Conservation (phyloP, 1,284 basidiomycete species). For the Hemileia vastatrix region DNA sequence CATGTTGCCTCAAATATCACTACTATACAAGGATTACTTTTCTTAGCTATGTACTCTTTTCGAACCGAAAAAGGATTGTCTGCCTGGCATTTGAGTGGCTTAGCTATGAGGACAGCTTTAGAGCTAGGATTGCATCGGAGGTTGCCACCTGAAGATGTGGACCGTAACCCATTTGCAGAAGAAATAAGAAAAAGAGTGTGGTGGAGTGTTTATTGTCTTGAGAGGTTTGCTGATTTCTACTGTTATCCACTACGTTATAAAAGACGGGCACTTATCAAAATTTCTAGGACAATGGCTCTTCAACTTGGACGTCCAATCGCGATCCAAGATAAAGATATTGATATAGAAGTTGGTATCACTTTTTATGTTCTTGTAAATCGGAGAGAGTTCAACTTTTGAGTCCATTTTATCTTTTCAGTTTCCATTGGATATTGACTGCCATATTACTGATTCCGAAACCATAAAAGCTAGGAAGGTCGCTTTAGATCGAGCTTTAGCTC, state of each 20-base stretch:
- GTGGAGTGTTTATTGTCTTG: conserved; percentile 18
- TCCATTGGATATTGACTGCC: conserved; percentile 21
- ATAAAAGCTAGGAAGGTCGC: conserved; percentile 4
- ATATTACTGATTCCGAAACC: conserved; percentile 8
- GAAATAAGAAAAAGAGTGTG: conserved; percentile 19
- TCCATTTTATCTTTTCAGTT: neutral
- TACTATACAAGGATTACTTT: conserved; percentile 18
- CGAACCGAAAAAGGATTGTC: conserved; percentile 11
- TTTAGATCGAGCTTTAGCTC: conserved; percentile 1
- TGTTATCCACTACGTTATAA: neutral
- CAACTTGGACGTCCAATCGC: conserved; percentile 17
- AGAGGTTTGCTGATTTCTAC: neutral
- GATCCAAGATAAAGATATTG: conserved; percentile 18
- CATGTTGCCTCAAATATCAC: conserved; percentile 17
- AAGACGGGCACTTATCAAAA: no score
- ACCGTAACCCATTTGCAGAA: conserved; percentile 2
- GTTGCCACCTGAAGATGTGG: neutral
- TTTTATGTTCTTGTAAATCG: neutral
- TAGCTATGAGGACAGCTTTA: conserved; percentile 18
- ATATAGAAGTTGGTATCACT: conserved; percentile 3
- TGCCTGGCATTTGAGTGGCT: conserved; percentile 17
- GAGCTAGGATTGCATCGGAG: conserved; percentile 20
- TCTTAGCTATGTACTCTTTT: conserved; percentile 22
- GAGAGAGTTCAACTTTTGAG: neutral
- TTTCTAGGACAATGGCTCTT: conserved; percentile 13